Evolutionary conservation across 306 rosid genomes (phyloP), one percentile per base, ranked within the genome.

Genomic region (Cucurbita pepo): DNA sequence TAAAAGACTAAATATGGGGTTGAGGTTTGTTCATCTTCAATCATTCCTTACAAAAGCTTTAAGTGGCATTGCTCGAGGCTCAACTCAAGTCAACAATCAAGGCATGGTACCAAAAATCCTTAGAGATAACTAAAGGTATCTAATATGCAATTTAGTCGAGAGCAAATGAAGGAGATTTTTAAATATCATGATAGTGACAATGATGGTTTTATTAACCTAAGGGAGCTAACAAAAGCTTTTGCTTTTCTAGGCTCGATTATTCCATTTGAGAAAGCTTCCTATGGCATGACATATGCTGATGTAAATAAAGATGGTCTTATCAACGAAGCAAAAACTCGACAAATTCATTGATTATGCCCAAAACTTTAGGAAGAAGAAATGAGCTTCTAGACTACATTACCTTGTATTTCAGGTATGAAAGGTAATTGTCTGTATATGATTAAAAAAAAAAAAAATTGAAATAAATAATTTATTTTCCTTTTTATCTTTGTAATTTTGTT

Each of bases 241-340:
- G 36, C 30, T 8, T 50, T 51, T 34, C 22, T 69, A 6, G 47
- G 74, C 4, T 50, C 47, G 4, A 48, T 50, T 0, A 5, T 48
- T 50, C 74, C 59, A 5, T 69, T 48, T 14, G 25, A 69, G 21
- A 69, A 30, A 50, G 45, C 74, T 25, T 21, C 30, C 22, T 50
- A 69, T 50, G 74, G 4, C 15, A 7, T 59, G 43, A 0, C 10
- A 15, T 7, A 7, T 12, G 82, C 76, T 3, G 82, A 82, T 52
- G 6, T 37, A 18, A 37, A 78, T 38, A 10, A 55, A 1, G 74
- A 72, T 16, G 85, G 85, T 38, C 71, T 45, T 74, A 52, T 44
- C 11, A 36, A n/a, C 7, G 22, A n/a, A 3, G 37, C 22, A 0
- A 71, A 78, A 45, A n/a, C 22, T 79, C 3, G 25, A 16, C 5